phyloP scores from a whole-genome alignment of 345 rosid genomes.

The Eucalyptus melliodora region DNA sequence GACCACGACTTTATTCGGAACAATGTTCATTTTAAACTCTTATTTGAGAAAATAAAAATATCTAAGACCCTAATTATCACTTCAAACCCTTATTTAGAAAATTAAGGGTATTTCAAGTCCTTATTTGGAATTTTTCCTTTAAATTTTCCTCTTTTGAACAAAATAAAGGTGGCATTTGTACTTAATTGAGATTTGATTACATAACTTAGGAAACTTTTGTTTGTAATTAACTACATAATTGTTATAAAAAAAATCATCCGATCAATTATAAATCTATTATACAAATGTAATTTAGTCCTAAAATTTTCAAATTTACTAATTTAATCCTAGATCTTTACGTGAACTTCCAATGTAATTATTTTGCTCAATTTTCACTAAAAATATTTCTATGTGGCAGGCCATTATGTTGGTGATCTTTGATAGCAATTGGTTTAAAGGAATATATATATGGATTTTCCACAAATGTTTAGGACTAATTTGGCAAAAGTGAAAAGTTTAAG shows the following conservation, averaged over 20 bases:
- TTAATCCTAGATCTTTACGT: not conserved
- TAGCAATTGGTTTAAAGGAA: not conserved
- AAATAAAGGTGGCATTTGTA: not conserved
- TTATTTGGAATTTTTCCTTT: too few species aligned
- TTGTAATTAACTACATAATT: not conserved
- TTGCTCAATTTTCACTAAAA: not conserved
- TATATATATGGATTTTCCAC: not conserved
- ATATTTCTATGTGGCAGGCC: not conserved
- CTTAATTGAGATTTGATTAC: not conserved
- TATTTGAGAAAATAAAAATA: too few species aligned
- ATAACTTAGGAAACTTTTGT: not conserved
- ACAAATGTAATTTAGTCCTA: not conserved
- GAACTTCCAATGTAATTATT: not conserved
- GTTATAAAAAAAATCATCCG: not conserved
- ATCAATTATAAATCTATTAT: not conserved
- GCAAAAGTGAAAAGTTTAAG: not conserved
- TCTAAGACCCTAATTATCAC: too few species aligned
- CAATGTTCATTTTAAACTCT: too few species aligned
- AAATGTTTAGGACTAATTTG: not conserved
- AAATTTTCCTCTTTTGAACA: not conserved
- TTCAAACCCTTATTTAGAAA: too few species aligned
- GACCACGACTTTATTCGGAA: too few species aligned
- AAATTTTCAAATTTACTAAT: not conserved
- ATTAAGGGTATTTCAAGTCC: too few species aligned
- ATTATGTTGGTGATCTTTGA: not conserved